A percentile compares a stretch with the other conserved stretches of the same genome.
Conservation (phyloP, 352 stramenopile genomes). For the Phytophthora hibernalis region DNA sequence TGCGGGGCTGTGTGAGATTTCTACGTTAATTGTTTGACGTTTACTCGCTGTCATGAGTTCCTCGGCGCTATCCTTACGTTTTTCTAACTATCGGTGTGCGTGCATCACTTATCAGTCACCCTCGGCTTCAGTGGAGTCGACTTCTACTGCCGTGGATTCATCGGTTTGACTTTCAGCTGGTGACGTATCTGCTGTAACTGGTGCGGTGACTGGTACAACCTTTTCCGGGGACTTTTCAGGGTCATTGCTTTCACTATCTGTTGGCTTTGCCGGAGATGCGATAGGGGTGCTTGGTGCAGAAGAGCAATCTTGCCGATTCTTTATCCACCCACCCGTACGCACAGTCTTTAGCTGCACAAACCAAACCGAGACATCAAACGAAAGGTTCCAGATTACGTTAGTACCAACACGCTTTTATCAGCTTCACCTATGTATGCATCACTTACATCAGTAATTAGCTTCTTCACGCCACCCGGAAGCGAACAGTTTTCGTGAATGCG, state of each 20-base stretch:
- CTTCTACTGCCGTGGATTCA: background rate
- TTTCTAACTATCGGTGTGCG: conserved; percentile 35
- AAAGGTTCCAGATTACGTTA: conserved; percentile 12
- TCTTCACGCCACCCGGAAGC: conserved; percentile 44
- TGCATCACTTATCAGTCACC: conserved; percentile 6
- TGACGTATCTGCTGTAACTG: conserved; percentile 14
- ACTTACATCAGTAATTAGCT: conserved; percentile 63
- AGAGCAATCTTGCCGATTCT: conserved; percentile 48
- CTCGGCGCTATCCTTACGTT: conserved; percentile 8
- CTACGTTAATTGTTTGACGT: conserved; percentile 36
- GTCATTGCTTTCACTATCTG: conserved; percentile 16
- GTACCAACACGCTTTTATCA: background rate
- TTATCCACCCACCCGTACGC: conserved; percentile 63
- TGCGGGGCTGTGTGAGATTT: conserved; percentile 26
- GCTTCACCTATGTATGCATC: background rate
- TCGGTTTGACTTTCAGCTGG: conserved; percentile 6
- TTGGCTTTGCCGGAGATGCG: conserved; percentile 33
- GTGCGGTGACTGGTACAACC: conserved; percentile 4
- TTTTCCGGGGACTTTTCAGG: conserved; percentile 12
- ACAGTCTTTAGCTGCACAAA: conserved; percentile 46
- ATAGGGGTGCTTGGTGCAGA: conserved; percentile 30
- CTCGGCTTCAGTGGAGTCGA: background rate
- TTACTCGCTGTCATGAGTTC: conserved; percentile 19
- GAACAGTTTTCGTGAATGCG: conserved; percentile 55
- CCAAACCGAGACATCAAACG: background rate